phyloP scores from a whole-genome alignment of 2,329 filamentous ascomycete species.

The Aspergillus sp. region DNA sequence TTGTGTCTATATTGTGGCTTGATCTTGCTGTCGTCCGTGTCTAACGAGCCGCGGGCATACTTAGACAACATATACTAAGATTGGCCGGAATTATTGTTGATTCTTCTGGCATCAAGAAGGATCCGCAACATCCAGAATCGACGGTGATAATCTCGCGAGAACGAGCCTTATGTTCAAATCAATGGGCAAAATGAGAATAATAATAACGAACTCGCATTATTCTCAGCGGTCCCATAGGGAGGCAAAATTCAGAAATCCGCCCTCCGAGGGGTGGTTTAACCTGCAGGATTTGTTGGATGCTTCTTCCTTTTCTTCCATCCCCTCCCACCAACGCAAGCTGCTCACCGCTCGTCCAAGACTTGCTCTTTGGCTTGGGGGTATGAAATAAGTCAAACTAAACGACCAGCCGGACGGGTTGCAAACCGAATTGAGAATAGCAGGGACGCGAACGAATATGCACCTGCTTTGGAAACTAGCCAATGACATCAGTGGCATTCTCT shows the following conservation, averaged over 20 bases:
- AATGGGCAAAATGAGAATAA: neutral
- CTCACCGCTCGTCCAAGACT: constrained; percentile 22
- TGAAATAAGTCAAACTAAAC: constrained; percentile 16
- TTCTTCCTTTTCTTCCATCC: constrained; percentile 3
- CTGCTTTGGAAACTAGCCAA: constrained; percentile 14
- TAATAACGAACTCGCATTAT: neutral
- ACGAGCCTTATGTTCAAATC: neutral
- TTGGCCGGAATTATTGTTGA: neutral
- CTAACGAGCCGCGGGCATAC: neutral
- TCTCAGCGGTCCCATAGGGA: neutral
- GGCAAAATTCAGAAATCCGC: neutral
- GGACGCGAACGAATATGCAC: constrained; percentile 13
- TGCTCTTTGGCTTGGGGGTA: constrained; percentile 5
- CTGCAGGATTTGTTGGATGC: constrained; percentile 1
- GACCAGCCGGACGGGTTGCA: constrained; percentile 10
- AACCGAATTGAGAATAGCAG: constrained; percentile 18
- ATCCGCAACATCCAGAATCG: neutral
- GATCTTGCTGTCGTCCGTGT: neutral
- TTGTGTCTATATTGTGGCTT: constrained; percentile 8
- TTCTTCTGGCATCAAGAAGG: neutral
- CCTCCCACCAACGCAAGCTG: constrained; percentile 3
- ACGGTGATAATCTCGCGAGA: neutral
- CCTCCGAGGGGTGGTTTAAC: neutral
- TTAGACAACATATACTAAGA: neutral
- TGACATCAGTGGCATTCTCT: constrained; percentile 6